A percentile compares a stretch with the other conserved stretches of the same genome.
phyloP scores from a whole-genome alignment of 2,329 filamentous ascomycete species.

The Saccharata proteae region DNA sequence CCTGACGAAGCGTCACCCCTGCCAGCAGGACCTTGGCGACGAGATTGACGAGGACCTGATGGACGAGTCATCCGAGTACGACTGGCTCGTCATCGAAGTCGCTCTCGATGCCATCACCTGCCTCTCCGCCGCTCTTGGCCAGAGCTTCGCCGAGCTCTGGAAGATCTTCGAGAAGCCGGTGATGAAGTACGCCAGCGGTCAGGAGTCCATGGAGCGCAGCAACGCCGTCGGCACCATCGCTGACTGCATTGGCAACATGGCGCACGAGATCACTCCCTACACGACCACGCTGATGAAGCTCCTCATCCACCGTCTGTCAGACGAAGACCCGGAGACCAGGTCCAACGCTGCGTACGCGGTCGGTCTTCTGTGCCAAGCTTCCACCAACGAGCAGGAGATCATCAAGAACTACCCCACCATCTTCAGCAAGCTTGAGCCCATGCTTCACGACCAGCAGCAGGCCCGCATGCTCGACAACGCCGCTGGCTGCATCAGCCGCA shows the following conservation, averaged over 20 bases:
- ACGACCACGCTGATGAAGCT: slow-evolving; percentile 66
- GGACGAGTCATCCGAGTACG: slow-evolving; percentile 80
- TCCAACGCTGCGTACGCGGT: slow-evolving; percentile 91
- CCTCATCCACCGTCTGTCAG: slow-evolving; percentile 72
- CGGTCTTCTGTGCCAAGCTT: slow-evolving; percentile 74
- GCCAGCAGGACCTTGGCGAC: slow-evolving; percentile 82
- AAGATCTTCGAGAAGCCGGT: slow-evolving; percentile 92
- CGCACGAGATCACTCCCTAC: slow-evolving; percentile 65
- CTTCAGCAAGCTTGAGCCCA: slow-evolving; percentile 72
- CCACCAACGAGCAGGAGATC: slow-evolving; percentile 60
- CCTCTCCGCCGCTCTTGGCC: slow-evolving; percentile 68
- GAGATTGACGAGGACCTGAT: slow-evolving; percentile 53
- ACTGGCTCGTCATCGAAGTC: slow-evolving; percentile 94
- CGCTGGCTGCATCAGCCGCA: slow-evolving; percentile 76
- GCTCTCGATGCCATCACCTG: slow-evolving; percentile 83
- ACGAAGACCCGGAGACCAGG: slow-evolving; percentile 84
- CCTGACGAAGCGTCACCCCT: slow-evolving; percentile 81
- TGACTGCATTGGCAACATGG: slow-evolving; percentile 81
- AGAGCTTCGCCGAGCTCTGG: slow-evolving; percentile 77
- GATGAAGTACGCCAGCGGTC: slow-evolving; percentile 74
- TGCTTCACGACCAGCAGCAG: slow-evolving; percentile 65
- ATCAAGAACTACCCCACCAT: slow-evolving; percentile 65
- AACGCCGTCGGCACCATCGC: slow-evolving; percentile 86
- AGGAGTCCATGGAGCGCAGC: slow-evolving; percentile 76
- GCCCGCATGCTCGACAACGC: slow-evolving; percentile 86